Conservation (phyloP, 352 stramenopile species). For the Pythium brassicae region DNA sequence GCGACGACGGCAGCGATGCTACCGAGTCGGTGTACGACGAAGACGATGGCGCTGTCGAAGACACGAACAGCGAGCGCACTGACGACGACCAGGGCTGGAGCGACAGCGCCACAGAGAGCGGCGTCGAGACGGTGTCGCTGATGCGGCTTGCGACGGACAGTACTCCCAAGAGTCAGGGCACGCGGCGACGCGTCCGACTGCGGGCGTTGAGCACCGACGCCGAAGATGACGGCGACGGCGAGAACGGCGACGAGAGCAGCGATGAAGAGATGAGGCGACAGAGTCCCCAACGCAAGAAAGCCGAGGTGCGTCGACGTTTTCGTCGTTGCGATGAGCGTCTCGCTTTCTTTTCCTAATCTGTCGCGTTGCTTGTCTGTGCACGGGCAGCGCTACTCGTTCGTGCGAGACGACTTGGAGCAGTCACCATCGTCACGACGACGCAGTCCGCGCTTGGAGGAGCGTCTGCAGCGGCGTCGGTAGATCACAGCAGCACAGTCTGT, state of each 20-base stretch:
- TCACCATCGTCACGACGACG: constrained; percentile 4
- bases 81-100: constrained; percentile 9
- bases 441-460: constrained; percentile 9
- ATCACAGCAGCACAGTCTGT: no score
- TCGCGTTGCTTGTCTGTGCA: neutral
- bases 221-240: constrained; percentile 6
- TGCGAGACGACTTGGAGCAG: constrained; percentile 7
- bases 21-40: constrained; percentile 8
- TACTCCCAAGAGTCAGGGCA: neutral
- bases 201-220: constrained; percentile 6
- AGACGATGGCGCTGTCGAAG: neutral
- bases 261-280: neutral
- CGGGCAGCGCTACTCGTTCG: constrained; percentile 8
- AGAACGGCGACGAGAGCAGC: neutral
- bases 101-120: constrained; percentile 14
- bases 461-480: neutral
- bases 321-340: neutral
- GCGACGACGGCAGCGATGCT: constrained; percentile 6
- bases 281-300: neutral
- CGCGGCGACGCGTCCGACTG: neutral
- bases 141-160: constrained; percentile 5
- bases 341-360: neutral
- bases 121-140: constrained; percentile 16
- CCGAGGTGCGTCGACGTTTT: neutral
- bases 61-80: constrained; percentile 14